These are phyloP conservation scores for Amanita thiersii DNA, from an alignment of 768 basidiomycete species.

Conservation along the genomic window DNA sequence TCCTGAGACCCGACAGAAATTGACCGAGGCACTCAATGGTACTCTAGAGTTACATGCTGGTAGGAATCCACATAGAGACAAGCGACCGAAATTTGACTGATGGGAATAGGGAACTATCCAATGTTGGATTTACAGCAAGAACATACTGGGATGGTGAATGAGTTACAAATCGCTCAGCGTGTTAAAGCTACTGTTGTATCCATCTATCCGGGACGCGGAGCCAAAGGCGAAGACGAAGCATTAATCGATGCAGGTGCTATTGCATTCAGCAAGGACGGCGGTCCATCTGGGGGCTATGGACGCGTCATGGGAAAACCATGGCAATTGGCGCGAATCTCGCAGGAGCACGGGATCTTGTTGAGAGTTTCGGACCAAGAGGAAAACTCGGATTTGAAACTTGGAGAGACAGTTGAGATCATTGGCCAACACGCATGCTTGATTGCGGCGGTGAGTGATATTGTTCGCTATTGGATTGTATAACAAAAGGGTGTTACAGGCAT, in stretches of 20 bases:
- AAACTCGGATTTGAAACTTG: constrained; percentile 36
- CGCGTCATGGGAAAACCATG: constrained; percentile 61
- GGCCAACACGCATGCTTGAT: constrained; percentile 86
- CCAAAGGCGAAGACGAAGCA: constrained; percentile 58
- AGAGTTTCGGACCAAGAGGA: constrained; percentile 18
- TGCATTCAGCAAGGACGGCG: constrained; percentile 84
- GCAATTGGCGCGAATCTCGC: constrained; percentile 57
- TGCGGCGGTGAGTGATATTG: constrained; percentile 38
- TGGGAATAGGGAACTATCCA: constrained; percentile 68
- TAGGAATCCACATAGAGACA: constrained; percentile 16
- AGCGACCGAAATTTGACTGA: constrained; percentile 1
- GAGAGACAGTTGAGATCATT: constrained; percentile 60
- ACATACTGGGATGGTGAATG: constrained; percentile 58
- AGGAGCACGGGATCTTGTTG: constrained; percentile 73
- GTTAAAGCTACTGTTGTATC: constrained; percentile 72
- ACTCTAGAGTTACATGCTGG: constrained; percentile 72
- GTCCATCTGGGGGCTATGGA: constrained; percentile 64
- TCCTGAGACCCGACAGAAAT: constrained; percentile 33
- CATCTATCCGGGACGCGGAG: constrained; percentile 66
- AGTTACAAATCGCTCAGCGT: constrained; percentile 49
- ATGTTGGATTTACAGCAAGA: constrained; percentile 81
- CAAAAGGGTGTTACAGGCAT: constrained; percentile 27
- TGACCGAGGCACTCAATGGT: constrained; percentile 46
- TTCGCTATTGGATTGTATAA: background rate
- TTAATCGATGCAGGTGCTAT: constrained; percentile 78